Conservation (phyloP, 148 eudicot species). For the Rhododendron molle region DNA sequence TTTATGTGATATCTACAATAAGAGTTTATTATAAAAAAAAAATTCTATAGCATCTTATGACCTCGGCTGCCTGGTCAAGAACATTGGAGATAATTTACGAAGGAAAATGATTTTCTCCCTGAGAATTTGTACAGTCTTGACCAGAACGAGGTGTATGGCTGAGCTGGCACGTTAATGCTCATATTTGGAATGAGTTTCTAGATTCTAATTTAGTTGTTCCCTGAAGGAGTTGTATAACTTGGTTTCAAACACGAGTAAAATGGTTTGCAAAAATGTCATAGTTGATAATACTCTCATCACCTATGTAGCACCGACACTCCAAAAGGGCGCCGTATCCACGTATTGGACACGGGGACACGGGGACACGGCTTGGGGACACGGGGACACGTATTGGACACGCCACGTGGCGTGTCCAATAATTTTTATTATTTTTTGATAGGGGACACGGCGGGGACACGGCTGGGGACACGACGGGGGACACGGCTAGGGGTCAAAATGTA, state of each 20-base stretch:
- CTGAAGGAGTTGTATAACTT: neutral
- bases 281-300: neutral
- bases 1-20: neutral
- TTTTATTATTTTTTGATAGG: too few relatives aligned
- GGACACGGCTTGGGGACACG: too few relatives aligned
- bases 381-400: too few relatives aligned
- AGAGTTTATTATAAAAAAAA: neutral
- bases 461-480: too few relatives aligned
- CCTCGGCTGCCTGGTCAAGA: neutral
- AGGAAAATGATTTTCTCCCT: neutral
- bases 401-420: too few relatives aligned
- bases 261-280: neutral
- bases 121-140: neutral
- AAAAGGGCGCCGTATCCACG: too few relatives aligned
- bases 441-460: too few relatives aligned
- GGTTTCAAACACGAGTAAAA: neutral
- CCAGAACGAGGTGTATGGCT: neutral
- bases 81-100: neutral
- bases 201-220: neutral
- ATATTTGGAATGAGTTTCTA: neutral
- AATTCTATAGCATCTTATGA: neutral
- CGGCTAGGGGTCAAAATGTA: too few relatives aligned
- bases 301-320: too few relatives aligned
- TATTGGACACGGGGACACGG: too few relatives aligned
- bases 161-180: neutral